Conservation (phyloP, 371 early-diverging fungal genomes). For the Amoeboaphelidium protococcarum region DNA sequence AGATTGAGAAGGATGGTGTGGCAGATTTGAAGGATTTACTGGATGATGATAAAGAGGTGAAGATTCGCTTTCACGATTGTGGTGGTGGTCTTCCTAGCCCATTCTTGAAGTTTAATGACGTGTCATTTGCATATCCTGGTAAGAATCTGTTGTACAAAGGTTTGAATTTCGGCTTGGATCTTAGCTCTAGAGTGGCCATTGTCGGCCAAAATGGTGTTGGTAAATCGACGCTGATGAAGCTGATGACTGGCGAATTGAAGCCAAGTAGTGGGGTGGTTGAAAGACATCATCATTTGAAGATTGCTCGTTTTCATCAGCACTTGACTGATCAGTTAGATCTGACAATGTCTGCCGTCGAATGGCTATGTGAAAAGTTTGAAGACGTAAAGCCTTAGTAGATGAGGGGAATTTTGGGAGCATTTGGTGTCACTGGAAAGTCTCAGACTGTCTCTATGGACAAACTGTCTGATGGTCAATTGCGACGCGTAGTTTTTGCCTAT, state of each 20-base stretch:
- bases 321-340: slow-evolving; percentile 71
- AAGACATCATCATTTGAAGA: slow-evolving; percentile 73
- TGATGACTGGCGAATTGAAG: slow-evolving; percentile 53
- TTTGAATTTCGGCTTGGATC: slow-evolving; percentile 30
- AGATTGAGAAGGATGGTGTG: background rate
- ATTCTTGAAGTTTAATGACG: background rate
- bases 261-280: slow-evolving; percentile 50
- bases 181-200: slow-evolving; percentile 28
- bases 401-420: slow-evolving; percentile 61
- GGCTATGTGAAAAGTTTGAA: slow-evolving; percentile 18
- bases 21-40: background rate
- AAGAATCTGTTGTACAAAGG: slow-evolving; percentile 16
- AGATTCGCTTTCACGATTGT: background rate
- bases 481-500: slow-evolving; percentile 82
- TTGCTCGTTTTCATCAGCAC: slow-evolving; percentile 93
- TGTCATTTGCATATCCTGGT: slow-evolving; percentile 2
- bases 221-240: slow-evolving; percentile 64
- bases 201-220: slow-evolving; percentile 61
- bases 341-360: slow-evolving; percentile 14
- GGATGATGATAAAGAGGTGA: background rate
- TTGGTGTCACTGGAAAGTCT: slow-evolving; percentile 85
- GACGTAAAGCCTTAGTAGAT: slow-evolving; percentile 8
- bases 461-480: slow-evolving; percentile 94
- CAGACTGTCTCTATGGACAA: slow-evolving; percentile 78
- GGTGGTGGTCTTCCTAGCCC: background rate